Conservation (phyloP, 1,284 basidiomycete genomes). For the Ustilago xerochloae region DNA sequence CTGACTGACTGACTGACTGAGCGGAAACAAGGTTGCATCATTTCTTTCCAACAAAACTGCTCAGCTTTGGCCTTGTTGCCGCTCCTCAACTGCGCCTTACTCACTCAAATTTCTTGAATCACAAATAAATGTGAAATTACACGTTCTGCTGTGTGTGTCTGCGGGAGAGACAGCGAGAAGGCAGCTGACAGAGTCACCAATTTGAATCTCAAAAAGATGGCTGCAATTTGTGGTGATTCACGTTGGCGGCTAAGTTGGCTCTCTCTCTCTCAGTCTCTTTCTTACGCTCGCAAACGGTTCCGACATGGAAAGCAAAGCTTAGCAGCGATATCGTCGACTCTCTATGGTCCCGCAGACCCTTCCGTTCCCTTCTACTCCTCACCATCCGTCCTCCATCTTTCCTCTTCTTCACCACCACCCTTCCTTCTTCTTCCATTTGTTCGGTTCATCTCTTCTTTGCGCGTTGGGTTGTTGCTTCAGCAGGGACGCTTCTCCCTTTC, state of each 20-base stretch:
- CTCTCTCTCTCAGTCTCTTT: too few species aligned
- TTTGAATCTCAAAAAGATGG: too few species aligned
- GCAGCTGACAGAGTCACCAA: background rate
- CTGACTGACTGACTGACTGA: too few species aligned
- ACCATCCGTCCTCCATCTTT: conserved; percentile 29
- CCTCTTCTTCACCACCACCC: too few species aligned
- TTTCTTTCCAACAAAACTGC: too few species aligned
- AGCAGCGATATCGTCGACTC: background rate
- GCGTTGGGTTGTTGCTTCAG: conserved; percentile 25
- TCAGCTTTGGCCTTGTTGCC: background rate
- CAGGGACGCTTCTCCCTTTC: conserved; percentile 30
- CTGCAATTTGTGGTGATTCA: too few species aligned
- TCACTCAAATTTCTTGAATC: background rate
- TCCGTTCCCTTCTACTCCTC: conserved; percentile 21
- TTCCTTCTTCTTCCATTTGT: conserved; percentile 1
- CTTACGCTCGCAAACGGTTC: background rate
- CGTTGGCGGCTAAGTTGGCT: too few species aligned
- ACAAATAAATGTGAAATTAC: background rate
- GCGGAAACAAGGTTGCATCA: too few species aligned
- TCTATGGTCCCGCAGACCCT: background rate
- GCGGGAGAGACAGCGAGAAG: background rate
- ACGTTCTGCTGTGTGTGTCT: too few species aligned
- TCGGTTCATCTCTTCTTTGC: conserved; percentile 31
- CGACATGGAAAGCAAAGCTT: background rate
- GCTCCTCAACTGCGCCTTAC: background rate